Evolutionary conservation across 306 rosid genomes (phyloP).

Genomic region (Ormosia emarginata): DNA sequence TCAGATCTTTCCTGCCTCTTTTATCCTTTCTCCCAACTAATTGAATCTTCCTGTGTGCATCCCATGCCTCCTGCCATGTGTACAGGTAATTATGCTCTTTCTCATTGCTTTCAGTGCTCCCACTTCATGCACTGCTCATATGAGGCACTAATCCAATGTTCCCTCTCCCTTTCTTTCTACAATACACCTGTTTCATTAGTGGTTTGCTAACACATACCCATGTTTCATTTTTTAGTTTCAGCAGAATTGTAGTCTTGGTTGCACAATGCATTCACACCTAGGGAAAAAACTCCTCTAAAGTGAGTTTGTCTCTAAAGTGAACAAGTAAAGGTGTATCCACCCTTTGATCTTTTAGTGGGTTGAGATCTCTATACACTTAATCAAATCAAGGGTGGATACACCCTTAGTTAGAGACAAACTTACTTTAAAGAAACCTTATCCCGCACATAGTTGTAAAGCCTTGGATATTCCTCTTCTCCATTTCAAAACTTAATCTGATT

Average conservation of each 20-base stretch:
- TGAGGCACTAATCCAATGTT: neutral
- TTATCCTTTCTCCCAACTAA: neutral
- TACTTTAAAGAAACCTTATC: no score
- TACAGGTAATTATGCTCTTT: neutral
- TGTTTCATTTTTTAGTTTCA: neutral
- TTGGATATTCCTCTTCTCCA: neutral
- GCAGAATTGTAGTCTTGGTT: neutral
- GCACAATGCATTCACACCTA: neutral
- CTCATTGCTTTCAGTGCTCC: neutral
- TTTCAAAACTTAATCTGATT: neutral
- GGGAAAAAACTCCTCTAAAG: no score
- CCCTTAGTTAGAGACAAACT: no score
- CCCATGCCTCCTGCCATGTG: neutral
- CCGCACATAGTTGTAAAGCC: neutral
- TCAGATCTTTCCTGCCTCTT: neutral
- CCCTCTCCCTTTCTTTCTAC: neutral
- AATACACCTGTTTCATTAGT: neutral
- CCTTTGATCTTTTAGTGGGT: no score
- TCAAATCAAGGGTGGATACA: no score
- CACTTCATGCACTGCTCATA: no score
- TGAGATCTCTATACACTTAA: no score
- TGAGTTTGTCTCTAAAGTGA: no score
- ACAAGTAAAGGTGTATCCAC: no score
- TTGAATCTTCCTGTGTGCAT: neutral
- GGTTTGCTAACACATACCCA: neutral